Evolutionary conservation across 1,284 basidiomycete species (phyloP), one percentile per base, ranked within the genome.

Genomic region (Marasmius fiardii): DNA sequence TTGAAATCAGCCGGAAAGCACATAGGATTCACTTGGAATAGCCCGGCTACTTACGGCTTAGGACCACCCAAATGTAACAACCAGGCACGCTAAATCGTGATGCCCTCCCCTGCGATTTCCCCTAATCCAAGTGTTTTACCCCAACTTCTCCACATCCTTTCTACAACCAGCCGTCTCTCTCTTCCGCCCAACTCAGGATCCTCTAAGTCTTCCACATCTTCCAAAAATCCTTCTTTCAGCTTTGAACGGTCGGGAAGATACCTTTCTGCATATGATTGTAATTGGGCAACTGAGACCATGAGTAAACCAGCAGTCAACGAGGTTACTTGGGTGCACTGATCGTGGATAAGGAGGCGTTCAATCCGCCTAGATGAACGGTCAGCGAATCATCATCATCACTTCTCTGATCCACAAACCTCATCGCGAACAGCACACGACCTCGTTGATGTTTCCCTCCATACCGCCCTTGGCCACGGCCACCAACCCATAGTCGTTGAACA

Each of bases 71-170:
- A n/a, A n/a, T n/a, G n/a, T n/a, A n/a, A n/a, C 39, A 14, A 21
- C 4, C 4, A 41, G 12, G 11, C 20, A 31, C 8, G 8, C 31
- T 49, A 49, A 4, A 4, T 31, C 11, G 14, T 49, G 26, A 49
- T n/a, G n/a, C 52, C 58, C 28, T 58, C 56, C 6, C 43, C 61
- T 56, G 58, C 61, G 11, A 63, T 57, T 18, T 26, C 59, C 7
- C 64, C 58, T 88, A 86, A 88, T 23, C 81, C 83, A 5, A 90
- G 71, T 26, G 75, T 67, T 11, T 65, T 69, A 1, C 88, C 84
- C 93, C 93, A 97, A 57, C 83, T 88, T 60, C 89, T 83, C 94
- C 94, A 97, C 85, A 97, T 96, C 61, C 94, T 75, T 59, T 94
- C 85, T 4, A 97, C 77, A 4, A 95, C 87, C 50, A 78, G 72